These are phyloP conservation scores for Ascochyta lentis DNA, from an alignment of 2,329 filamentous ascomycete genomes.

Conservation along the genomic window DNA sequence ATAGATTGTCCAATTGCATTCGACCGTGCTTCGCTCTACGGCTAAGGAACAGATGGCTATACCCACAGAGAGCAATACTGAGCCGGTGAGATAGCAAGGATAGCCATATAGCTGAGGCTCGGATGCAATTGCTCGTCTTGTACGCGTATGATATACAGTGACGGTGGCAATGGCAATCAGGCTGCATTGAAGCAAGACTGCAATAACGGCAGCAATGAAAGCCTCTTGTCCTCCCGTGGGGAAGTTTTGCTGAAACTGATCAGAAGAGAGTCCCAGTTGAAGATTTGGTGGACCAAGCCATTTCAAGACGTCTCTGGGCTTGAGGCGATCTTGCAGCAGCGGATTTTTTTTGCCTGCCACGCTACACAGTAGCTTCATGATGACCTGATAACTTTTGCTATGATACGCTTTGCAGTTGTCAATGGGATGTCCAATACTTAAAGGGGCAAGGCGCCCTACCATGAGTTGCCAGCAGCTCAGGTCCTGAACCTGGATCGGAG, in stretches of 20 bases:
- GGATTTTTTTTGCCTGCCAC: no score
- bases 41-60: neutral
- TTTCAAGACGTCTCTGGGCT: neutral
- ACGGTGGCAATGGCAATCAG: conserved; percentile 1
- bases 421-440: no score
- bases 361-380: no score
- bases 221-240: neutral
- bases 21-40: neutral
- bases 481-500: no score
- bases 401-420: no score
- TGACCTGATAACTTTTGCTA: no score
- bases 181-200: neutral
- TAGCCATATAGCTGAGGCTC: neutral
- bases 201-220: neutral
- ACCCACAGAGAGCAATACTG: neutral
- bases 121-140: neutral
- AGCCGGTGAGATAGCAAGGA: neutral
- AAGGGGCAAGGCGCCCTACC: no score
- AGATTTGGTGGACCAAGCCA: conserved; percentile 2
- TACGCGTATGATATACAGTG: neutral
- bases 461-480: no score
- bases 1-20: neutral
- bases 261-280: neutral
- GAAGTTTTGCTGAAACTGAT: neutral
- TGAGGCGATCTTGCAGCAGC: no score